Percentiles rank a stretch among this genome's conserved stretches.
Evolutionary conservation across 1,139 yeast species (phyloP).

Genomic region (Schwanniomyces etchellsii): DNA sequence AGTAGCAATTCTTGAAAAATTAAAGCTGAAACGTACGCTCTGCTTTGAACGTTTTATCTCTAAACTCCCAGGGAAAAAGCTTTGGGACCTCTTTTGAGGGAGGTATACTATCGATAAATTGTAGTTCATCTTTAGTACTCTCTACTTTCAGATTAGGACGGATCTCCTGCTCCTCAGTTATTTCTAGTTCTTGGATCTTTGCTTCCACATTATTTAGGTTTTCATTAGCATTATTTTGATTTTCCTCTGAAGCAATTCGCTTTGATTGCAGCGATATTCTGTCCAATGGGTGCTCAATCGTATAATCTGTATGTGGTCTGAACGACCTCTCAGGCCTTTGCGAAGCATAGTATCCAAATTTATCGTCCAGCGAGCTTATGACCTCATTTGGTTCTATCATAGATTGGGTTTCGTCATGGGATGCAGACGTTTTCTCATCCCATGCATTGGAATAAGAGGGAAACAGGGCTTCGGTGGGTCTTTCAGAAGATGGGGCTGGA

Average conservation of each 20-base stretch:
- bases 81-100: slow-evolving; percentile 11
- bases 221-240: neutral
- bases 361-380: neutral
- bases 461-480: neutral
- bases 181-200: neutral
- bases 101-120: too few species aligned
- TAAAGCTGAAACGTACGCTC: slow-evolving; percentile 25
- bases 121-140: neutral
- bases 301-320: neutral
- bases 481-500: neutral
- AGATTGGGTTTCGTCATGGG: neutral
- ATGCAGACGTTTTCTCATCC: neutral
- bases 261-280: too few species aligned
- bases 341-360: neutral
- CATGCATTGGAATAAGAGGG: neutral
- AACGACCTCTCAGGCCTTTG: neutral
- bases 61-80: slow-evolving; percentile 37
- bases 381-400: neutral
- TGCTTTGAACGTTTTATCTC: slow-evolving; percentile 11
- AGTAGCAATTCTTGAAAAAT: too few species aligned
- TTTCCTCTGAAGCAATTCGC: neutral
- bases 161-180: neutral
- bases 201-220: neutral
- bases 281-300: neutral
- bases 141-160: neutral